Percentiles rank a stretch among this genome's conserved stretches.
phyloP scores from a whole-genome alignment of 768 basidiomycete genomes.

The Heimioporus sp. region DNA sequence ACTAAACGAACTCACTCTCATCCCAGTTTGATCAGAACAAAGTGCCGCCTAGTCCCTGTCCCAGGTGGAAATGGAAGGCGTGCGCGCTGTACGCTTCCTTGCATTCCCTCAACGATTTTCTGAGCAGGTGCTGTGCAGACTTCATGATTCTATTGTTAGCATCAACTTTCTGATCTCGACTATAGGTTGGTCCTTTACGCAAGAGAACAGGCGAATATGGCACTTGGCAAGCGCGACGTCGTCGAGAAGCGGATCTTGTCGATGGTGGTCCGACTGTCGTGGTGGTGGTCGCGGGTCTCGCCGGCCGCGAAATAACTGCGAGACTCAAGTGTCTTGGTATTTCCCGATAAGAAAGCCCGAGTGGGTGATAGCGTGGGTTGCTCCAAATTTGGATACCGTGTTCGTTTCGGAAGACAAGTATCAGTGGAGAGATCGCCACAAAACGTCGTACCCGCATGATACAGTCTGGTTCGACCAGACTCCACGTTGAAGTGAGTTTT shows the following conservation, averaged over 20 bases:
- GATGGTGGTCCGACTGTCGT: constrained; percentile 56
- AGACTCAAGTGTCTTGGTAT: constrained; percentile 62
- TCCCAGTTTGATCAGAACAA: too few species aligned
- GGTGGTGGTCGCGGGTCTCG: constrained; percentile 67
- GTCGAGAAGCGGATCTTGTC: constrained; percentile 42
- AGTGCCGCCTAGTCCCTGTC: constrained; percentile 50
- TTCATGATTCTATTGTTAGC: background rate
- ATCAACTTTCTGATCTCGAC: constrained; percentile 1
- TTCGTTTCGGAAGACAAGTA: background rate
- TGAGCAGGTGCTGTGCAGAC: constrained; percentile 35
- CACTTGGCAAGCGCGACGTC: constrained; percentile 51
- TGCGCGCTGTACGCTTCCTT: constrained; percentile 59
- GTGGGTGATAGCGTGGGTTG: constrained; percentile 45
- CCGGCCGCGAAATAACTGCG: constrained; percentile 63
- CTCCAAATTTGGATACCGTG: background rate
- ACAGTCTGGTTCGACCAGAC: too few species aligned
- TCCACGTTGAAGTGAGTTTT: too few species aligned
- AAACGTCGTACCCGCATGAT: too few species aligned
- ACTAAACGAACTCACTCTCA: too few species aligned
- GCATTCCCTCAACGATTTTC: constrained; percentile 54
- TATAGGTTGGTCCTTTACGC: constrained; percentile 40
- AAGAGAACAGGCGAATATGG: constrained; percentile 45
- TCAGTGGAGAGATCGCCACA: too few species aligned
- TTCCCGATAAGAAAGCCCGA: constrained; percentile 49
- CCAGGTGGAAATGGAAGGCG: constrained; percentile 53